Percentiles rank a stretch among this genome's conserved stretches.
These are phyloP conservation scores for Aspergillus aculeatinus DNA, from an alignment of 2,329 filamentous ascomycete species.

Conservation along the genomic window DNA sequence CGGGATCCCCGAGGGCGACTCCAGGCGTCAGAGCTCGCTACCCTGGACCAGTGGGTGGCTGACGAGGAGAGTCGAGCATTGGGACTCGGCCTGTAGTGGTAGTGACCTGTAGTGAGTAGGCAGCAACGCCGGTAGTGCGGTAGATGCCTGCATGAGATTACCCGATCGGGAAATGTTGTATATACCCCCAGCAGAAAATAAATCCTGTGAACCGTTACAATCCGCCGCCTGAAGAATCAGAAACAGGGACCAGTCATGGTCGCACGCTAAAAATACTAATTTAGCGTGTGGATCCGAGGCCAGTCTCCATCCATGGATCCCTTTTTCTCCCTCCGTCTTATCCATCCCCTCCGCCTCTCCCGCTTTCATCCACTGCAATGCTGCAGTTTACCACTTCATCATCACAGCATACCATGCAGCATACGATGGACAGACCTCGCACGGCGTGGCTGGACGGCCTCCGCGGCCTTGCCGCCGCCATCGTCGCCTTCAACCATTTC, in stretches of 20 bases:
- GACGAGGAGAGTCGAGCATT: background rate
- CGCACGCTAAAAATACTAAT: background rate
- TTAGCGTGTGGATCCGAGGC: background rate
- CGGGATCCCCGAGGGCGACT: conserved; percentile 23
- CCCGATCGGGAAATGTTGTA: background rate
- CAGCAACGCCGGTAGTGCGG: background rate
- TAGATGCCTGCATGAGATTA: background rate
- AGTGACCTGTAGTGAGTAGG: background rate
- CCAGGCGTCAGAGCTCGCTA: conserved; percentile 24
- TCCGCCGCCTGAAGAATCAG: background rate
- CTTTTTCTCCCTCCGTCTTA: background rate
- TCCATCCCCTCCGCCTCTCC: background rate
- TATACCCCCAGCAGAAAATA: too few species aligned
- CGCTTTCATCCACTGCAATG: background rate
- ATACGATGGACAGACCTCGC: background rate
- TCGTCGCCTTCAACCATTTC: conserved; percentile 27
- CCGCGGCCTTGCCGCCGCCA: conserved; percentile 26
- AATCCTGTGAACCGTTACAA: too few species aligned
- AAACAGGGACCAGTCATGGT: background rate
- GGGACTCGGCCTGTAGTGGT: background rate
- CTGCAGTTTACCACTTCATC: background rate
- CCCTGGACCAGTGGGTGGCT: conserved; percentile 29
- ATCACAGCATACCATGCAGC: background rate
- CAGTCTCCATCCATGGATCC: background rate
- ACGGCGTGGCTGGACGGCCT: conserved; percentile 29